A percentile compares a stretch with the other conserved stretches of the same genome.
Evolutionary conservation across 2,329 filamentous ascomycete species (phyloP).

Genomic region (Colletotrichum godetiae): DNA sequence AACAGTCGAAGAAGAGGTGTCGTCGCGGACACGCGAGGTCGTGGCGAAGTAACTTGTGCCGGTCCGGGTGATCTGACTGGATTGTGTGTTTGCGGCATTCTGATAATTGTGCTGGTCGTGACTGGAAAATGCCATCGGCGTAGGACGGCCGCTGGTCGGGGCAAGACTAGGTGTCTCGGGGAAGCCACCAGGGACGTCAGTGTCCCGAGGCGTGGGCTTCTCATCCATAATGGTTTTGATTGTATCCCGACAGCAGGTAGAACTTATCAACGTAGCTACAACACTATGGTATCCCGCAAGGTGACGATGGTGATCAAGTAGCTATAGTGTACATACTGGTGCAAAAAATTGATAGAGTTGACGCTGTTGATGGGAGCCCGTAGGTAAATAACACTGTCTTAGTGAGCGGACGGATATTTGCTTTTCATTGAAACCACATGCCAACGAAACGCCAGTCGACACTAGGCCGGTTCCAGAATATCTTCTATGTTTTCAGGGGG

Average conservation of each 20-base stretch:
- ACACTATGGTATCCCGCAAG: background rate
- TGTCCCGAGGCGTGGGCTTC: conserved; percentile 43
- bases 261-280: background rate
- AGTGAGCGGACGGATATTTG: background rate
- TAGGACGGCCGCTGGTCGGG: conserved; percentile 31
- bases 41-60: background rate
- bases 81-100: background rate
- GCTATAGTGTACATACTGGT: background rate
- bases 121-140: conserved; percentile 12
- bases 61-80: background rate
- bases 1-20: conserved; percentile 19
- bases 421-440: background rate
- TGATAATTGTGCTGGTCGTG: background rate
- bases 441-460: background rate
- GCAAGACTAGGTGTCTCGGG: conserved; percentile 43
- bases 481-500: background rate
- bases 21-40: background rate
- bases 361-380: background rate
- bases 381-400: background rate
- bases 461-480: background rate
- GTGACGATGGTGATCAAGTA: background rate
- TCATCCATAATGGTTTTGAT: conserved; percentile 40
- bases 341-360: too few species aligned
- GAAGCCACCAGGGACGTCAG: conserved; percentile 46
- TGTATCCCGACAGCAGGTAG: background rate